These are phyloP conservation scores for Neonectria faginata DNA, from an alignment of 2,329 filamentous ascomycete species.

Conservation along the genomic window DNA sequence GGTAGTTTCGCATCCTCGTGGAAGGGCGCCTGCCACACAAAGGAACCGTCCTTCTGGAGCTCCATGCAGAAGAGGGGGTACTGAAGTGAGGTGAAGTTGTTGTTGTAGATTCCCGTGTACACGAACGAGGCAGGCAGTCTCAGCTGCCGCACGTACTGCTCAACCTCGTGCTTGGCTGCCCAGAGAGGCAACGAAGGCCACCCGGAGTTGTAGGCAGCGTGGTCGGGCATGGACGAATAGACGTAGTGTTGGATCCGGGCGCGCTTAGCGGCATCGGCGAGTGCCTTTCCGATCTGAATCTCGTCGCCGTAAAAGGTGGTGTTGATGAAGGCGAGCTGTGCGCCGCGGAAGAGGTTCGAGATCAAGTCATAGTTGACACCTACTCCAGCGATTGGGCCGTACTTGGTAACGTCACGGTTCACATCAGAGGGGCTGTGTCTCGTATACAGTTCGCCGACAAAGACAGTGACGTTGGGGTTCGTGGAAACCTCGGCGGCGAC, in stretches of 20 bases:
- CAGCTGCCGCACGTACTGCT: slow-evolving; percentile 88
- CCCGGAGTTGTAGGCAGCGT: slow-evolving; percentile 78
- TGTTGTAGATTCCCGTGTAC: slow-evolving; percentile 98
- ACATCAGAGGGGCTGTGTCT: slow-evolving; percentile 62
- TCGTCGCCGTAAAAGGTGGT: slow-evolving; percentile 98
- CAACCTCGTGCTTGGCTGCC: slow-evolving; percentile 91
- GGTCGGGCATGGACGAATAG: slow-evolving; percentile 97
- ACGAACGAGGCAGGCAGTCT: slow-evolving; percentile 90
- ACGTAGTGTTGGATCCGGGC: slow-evolving; percentile 90
- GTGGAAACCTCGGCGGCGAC: slow-evolving; percentile 87
- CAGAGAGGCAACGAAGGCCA: slow-evolving; percentile 92
- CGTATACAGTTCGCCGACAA: slow-evolving; percentile 74
- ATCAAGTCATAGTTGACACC: slow-evolving; percentile 81
- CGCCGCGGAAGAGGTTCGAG: slow-evolving; percentile 81
- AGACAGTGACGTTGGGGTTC: slow-evolving; percentile 79
- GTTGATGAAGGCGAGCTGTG: slow-evolving; percentile 95
- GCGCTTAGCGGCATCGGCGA: slow-evolving; percentile 89
- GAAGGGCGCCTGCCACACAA: slow-evolving; percentile 94
- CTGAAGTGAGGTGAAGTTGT: slow-evolving; percentile 93
- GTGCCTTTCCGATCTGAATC: slow-evolving; percentile 85
- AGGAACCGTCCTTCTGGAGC: slow-evolving; percentile 83
- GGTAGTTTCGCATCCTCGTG: slow-evolving; percentile 89
- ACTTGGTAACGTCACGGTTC: slow-evolving; percentile 74
- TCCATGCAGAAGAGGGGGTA: slow-evolving; percentile 98
- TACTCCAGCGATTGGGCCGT: slow-evolving; percentile 70